Evolutionary conservation across 345 rosid species (phyloP), one percentile per base, ranked within the genome.

Genomic region (Hevea brasiliensis): DNA sequence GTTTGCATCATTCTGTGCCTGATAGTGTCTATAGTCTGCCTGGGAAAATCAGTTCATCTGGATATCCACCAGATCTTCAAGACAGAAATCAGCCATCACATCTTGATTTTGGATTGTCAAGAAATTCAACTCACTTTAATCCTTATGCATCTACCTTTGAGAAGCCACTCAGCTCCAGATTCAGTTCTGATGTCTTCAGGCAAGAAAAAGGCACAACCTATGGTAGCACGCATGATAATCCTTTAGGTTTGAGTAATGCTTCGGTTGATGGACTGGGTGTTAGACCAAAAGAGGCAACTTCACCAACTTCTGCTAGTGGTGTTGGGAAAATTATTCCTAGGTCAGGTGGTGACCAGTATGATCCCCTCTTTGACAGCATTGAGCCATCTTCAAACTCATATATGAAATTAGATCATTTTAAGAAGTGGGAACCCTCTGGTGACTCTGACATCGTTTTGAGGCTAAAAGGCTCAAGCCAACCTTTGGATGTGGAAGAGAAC

Each of bases 301-400:
- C 85, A 2, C 82, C 90, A 24, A 79, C 78, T 80, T 85, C 87
- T 37, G 63, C 83, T 35, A 75, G 73, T 66, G 83, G 75, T 61
- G 15, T 71, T 24, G 80, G 79, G 55, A 84, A 73, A 62, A 62
- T 64, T 70, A 59, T 78, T 76, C 77, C 79, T 17, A 71, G 51
- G 72, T 68, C 83, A 10, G 87, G 75, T 54, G 78, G 83, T 51
- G 91, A 85, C 72, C 92, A 85, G 81, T 94, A 94, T 81, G 98
- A 94, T 82, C 98, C 98, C 3, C 84, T 91, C 60, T 79, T 92
- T 54, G 98, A 94, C 85, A 88, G 96, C 79, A 77, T 90, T 67
- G 96, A 92, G 76, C 91, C 94, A 65, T 71, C 79, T 17, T 77
- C 87, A 72, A 87, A 73, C 58, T 77, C 83, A 4, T 61, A 72